phyloP scores from a whole-genome alignment of 2,329 filamentous ascomycete species.

The Uncinocarpus reesii region DNA sequence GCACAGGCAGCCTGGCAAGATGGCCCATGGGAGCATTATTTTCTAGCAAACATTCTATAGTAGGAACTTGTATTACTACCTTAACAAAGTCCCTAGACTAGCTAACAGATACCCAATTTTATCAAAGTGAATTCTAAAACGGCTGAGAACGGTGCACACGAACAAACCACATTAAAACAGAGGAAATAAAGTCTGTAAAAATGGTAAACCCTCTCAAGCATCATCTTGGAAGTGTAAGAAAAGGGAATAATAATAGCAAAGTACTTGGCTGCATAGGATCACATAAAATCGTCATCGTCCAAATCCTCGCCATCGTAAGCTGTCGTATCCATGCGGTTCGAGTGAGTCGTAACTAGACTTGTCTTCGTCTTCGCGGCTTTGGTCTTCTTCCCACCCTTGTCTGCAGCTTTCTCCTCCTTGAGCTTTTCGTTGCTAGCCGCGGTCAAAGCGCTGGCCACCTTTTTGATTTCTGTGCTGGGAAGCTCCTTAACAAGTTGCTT shows the following conservation, averaged over 20 bases:
- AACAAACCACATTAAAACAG: no score
- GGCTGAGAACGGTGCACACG: no score
- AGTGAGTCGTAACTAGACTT: conserved; percentile 55
- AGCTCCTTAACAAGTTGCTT: conserved; percentile 82
- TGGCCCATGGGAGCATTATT: no score
- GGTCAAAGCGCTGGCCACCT: conserved; percentile 78
- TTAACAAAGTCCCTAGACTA: no score
- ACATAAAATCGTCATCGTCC: conserved; percentile 49
- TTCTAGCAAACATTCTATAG: no score
- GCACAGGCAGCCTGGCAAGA: no score
- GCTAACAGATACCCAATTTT: no score
- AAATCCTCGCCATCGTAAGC: conserved; percentile 80
- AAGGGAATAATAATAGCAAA: conserved; percentile 7
- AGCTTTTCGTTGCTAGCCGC: conserved; percentile 93
- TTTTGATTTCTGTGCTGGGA: conserved; percentile 90
- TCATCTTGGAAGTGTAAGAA: not conserved
- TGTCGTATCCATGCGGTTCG: conserved; percentile 54
- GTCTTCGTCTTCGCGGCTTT: conserved; percentile 96
- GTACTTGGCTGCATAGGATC: conserved; percentile 23
- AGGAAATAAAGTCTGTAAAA: no score
- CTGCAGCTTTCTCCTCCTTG: conserved; percentile 91
- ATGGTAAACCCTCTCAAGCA: not conserved
- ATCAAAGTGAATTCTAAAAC: no score
- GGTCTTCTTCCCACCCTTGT: conserved; percentile 91
- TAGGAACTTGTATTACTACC: no score